These are phyloP conservation scores for Dryas octopetala DNA, from an alignment of 306 rosid species.

Conservation along the genomic window DNA sequence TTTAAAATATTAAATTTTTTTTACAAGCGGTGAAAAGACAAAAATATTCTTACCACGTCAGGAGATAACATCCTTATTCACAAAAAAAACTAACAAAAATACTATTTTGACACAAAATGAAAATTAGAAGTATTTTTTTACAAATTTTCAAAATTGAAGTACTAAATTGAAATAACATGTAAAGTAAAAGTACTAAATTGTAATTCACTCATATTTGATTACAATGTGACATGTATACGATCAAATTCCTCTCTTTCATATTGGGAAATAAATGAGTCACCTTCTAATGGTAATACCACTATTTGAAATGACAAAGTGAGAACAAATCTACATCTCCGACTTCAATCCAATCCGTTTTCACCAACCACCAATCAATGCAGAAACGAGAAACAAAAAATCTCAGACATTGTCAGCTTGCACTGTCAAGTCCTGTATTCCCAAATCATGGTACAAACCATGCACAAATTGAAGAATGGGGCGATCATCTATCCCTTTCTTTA, in stretches of 20 bases:
- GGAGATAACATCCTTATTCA: no score
- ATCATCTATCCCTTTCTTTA: conserved; percentile 66
- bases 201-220: no score
- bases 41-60: no score
- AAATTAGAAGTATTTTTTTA: no score
- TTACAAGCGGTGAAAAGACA: no score
- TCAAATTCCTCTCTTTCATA: background rate
- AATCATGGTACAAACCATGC: conserved; percentile 85
- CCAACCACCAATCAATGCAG: background rate
- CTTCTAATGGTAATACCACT: background rate
- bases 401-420: conserved; percentile 67
- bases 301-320: background rate
- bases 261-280: background rate
- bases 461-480: conserved; percentile 64
- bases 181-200: no score
- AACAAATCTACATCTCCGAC: background rate
- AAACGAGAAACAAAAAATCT: conserved; percentile 22
- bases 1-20: no score
- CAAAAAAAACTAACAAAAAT: no score
- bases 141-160: no score
- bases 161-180: no score
- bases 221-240: no score
- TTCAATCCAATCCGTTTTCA: background rate
- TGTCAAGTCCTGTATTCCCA: conserved; percentile 83
- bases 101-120: no score